Evolutionary conservation across 2,329 filamentous ascomycete species (phyloP), one percentile per base, ranked within the genome.

Genomic region (Neoascochyta sp.): DNA sequence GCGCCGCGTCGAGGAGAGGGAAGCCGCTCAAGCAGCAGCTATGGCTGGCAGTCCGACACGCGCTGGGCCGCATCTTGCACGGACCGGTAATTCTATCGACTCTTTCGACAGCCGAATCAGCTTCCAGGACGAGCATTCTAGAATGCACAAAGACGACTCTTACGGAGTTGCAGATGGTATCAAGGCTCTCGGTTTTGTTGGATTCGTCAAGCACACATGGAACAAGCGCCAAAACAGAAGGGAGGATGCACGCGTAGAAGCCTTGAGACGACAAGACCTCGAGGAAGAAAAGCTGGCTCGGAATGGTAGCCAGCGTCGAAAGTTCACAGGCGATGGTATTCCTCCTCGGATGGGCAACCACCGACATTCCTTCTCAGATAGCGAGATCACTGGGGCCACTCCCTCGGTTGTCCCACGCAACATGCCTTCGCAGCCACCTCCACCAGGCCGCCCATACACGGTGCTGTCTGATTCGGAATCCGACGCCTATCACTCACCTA

Each of bases 271-370:
- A 38, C 70, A 69, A 39, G 71, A 74, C 36, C 57, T 66, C 14
- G 73, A 74, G 42, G 64, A 76, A 26, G 74, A 78, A 47, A 65
- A 67, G 14, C 46, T 75, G 16, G 67, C 69, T 26, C 67, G 74
- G 46, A 64, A 64, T 31, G 70, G 74, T 36, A 76, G 75, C 19
- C 73, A 52, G 15, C 53, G 74, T n/a, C 76, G 79, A 13, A 71
- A 71, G 46, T 86, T 77, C 39, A 86, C 83, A 3, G 83, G 78
- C 16, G 84, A 88, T 54, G 81, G 81, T 11, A 24, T 34, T 13
- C 48, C 53, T n/a, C 52, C 57, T 3, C 43, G 50, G 24, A 50
- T 16, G 44, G 56, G 22, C 52, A 52, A 8, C 45, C 48, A 16
- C 64, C 62, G 7, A 64, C 69, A 9, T 60, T 68, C n/a, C n/a